Evolutionary conservation across 192 early-diverging fungal genomes (phyloP).

Genomic region (Neocallimastix lanati): DNA sequence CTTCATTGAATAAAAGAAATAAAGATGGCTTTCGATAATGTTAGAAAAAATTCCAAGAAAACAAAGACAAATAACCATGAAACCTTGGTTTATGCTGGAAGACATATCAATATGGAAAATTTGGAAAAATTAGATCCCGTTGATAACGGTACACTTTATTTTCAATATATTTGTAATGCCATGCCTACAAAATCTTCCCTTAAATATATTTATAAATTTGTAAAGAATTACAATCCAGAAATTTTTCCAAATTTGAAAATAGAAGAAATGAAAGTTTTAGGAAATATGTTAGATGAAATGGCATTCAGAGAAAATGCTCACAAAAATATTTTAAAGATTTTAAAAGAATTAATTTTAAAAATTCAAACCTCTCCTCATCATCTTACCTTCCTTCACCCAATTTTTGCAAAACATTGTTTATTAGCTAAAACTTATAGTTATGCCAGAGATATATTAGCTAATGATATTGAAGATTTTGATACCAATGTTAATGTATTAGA

Average conservation of each 20-base stretch:
- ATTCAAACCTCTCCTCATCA: background rate
- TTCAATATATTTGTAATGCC: background rate
- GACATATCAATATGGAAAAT: background rate
- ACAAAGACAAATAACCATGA: background rate
- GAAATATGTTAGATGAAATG: background rate
- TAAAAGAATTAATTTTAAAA: background rate
- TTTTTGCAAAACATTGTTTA: background rate
- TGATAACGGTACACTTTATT: background rate
- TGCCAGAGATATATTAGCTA: background rate
- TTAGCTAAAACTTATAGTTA: background rate
- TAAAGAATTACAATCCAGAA: background rate
- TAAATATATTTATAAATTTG: background rate
- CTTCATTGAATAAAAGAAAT: background rate
- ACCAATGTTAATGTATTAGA: slow-evolving; percentile 5
- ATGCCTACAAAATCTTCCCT: background rate
- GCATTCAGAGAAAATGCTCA: background rate
- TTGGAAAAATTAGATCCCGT: background rate
- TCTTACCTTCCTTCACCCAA: background rate
- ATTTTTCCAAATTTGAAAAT: background rate
- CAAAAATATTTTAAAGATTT: background rate
- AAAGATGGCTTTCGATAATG: background rate
- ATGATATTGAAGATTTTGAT: background rate
- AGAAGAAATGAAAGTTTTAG: background rate
- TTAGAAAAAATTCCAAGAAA: background rate
- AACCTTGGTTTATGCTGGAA: background rate